Evolutionary conservation across 345 rosid species (phyloP).

Genomic region (Pistacia atlantica): DNA sequence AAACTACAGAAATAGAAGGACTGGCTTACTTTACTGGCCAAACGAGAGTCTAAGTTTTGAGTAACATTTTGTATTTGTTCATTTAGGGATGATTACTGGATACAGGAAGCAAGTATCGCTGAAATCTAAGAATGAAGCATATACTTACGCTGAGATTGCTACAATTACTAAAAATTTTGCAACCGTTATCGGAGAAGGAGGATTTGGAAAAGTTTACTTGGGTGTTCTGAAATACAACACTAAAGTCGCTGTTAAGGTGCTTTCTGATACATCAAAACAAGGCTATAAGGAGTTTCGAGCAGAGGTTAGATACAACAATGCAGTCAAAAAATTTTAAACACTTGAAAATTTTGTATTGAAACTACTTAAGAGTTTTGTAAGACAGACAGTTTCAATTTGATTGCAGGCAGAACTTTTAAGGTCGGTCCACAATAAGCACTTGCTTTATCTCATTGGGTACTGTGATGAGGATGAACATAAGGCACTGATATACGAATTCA

Average conservation of each 20-base stretch:
- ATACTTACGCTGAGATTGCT: background rate
- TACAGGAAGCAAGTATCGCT: background rate
- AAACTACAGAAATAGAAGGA: too few relatives aligned
- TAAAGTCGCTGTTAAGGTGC: conserved; percentile 10
- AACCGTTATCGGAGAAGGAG: background rate
- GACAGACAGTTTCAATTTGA: background rate
- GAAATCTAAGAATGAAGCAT: background rate
- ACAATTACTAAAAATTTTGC: background rate
- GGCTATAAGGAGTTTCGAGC: conserved; percentile 35
- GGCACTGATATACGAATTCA: conserved; percentile 41
- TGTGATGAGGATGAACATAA: conserved; percentile 28
- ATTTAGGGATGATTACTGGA: background rate
- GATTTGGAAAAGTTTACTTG: background rate
- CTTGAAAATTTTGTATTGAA: background rate
- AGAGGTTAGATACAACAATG: conserved; percentile 39
- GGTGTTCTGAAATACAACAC: background rate
- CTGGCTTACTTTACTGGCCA: too few relatives aligned
- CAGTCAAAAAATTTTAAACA: conserved; percentile 23
- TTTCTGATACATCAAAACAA: conserved; percentile 31
- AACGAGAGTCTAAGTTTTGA: background rate
- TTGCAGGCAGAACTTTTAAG: conserved; percentile 28
- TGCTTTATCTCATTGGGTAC: conserved; percentile 34
- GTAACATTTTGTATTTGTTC: too few relatives aligned
- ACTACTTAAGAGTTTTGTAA: conserved; percentile 29
- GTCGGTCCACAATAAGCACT: conserved; percentile 32